Conservation (phyloP, 2,329 filamentous ascomycete species). For the Periglandula ipomoeae region DNA sequence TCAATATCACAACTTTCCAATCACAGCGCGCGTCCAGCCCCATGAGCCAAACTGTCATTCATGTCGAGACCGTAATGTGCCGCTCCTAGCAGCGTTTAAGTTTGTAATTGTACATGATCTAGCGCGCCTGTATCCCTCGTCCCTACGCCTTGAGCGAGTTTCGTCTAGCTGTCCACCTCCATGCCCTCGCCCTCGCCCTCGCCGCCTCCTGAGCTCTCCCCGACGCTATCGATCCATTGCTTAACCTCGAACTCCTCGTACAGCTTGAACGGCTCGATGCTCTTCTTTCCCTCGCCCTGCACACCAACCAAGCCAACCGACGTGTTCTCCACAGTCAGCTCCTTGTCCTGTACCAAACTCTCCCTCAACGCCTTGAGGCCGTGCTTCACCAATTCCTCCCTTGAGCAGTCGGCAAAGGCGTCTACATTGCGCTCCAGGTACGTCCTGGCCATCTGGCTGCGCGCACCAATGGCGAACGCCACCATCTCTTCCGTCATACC, state of each 20-base stretch:
- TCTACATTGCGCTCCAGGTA: constrained; percentile 92
- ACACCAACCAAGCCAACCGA: constrained; percentile 77
- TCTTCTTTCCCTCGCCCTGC: constrained; percentile 39
- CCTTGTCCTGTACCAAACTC: constrained; percentile 92
- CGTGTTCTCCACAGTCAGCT: constrained; percentile 94
- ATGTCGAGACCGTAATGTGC: not conserved
- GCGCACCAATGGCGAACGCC: constrained; percentile 89
- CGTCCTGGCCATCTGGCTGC: constrained; percentile 94
- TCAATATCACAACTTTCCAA: not conserved
- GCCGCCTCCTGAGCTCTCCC: constrained; percentile 37
- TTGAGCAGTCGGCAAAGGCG: constrained; percentile 62
- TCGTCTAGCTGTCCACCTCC: constrained; percentile 26
- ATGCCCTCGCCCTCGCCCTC: constrained; percentile 28
- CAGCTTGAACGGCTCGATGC: constrained; percentile 74
- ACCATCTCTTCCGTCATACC: constrained; percentile 97
- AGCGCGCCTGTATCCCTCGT: constrained; percentile 8
- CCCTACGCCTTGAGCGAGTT: not conserved
- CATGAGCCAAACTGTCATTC: not conserved
- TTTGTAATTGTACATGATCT: constrained; percentile 28
- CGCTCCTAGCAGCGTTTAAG: constrained; percentile 12
- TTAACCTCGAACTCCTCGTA: constrained; percentile 84
- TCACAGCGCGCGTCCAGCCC: not conserved
- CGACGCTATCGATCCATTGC: constrained; percentile 72
- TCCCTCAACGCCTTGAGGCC: constrained; percentile 89
- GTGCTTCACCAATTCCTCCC: constrained; percentile 85